phyloP scores from a whole-genome alignment of 768 basidiomycete species.

The Rhodotorula toruloides region DNA sequence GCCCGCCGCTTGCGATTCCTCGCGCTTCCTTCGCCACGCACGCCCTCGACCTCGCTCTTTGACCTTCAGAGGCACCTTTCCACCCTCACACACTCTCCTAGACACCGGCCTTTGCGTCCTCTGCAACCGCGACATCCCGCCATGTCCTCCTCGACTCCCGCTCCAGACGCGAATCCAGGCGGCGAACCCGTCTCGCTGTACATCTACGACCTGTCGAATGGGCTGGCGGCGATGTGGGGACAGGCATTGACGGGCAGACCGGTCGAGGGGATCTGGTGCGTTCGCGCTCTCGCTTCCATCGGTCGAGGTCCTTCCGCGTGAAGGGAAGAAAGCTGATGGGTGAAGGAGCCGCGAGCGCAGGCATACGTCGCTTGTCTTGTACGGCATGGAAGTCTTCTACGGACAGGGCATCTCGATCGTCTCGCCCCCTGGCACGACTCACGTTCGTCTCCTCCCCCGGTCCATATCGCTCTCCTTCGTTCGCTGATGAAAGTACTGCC shows the following conservation, averaged over 20 bases:
- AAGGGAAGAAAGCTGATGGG: background rate
- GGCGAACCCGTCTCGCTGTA: conserved; percentile 66
- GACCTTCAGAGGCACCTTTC: no score
- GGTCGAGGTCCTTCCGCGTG: background rate
- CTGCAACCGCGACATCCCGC: no score
- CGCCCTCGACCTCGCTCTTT: no score
- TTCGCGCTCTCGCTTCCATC: background rate
- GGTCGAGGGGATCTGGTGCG: conserved; percentile 81
- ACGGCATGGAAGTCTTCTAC: conserved; percentile 79
- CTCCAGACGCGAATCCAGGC: background rate
- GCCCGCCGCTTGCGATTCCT: no score
- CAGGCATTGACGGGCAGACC: conserved; percentile 74
- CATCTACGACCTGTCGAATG: conserved; percentile 85
- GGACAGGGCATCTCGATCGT: conserved; percentile 75
- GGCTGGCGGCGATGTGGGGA: conserved; percentile 72
- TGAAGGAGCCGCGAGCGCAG: conserved; percentile 49
- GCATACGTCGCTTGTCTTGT: conserved; percentile 91
- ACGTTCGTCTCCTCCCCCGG: conserved; percentile 52
- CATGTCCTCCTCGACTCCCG: no score
- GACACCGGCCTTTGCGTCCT: no score
- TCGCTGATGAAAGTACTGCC: background rate
- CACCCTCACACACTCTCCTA: no score
- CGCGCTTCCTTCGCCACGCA: no score
- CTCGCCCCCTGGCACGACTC: conserved; percentile 65
- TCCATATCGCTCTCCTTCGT: background rate